These are phyloP conservation scores for Alternaria burnsii DNA, from an alignment of 2,329 filamentous ascomycete species.

Conservation along the genomic window DNA sequence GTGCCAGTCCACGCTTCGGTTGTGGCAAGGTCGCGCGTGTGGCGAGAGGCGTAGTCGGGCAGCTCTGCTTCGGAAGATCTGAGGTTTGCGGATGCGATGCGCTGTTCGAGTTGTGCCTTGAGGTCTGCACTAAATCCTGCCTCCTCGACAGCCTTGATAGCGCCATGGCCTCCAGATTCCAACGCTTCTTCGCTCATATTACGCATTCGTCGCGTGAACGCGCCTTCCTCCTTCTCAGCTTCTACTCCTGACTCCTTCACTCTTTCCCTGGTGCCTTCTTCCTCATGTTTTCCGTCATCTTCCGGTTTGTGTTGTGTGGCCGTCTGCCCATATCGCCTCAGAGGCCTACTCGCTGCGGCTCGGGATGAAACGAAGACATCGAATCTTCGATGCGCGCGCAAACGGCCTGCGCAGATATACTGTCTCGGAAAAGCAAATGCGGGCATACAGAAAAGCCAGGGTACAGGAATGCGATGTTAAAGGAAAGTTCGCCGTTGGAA, in stretches of 20 bases:
- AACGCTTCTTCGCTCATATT: slow-evolving; percentile 69
- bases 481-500: not conserved
- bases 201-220: slow-evolving; percentile 65
- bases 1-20: slow-evolving; percentile 79
- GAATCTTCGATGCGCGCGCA: slow-evolving; percentile 45
- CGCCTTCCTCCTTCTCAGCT: slow-evolving; percentile 54
- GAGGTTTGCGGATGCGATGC: slow-evolving; percentile 65
- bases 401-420: slow-evolving; percentile 52
- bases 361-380: slow-evolving; percentile 16
- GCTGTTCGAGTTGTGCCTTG: slow-evolving; percentile 65
- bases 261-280: slow-evolving; percentile 20
- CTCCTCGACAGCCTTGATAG: slow-evolving; percentile 66
- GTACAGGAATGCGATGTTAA: slow-evolving; percentile 7
- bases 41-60: slow-evolving; percentile 70
- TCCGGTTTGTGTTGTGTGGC: slow-evolving; percentile 26
- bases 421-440: slow-evolving; percentile 25
- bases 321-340: slow-evolving; percentile 35
- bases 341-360: slow-evolving; percentile 13
- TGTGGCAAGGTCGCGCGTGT: slow-evolving; percentile 72
- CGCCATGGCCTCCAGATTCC: slow-evolving; percentile 62
- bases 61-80: slow-evolving; percentile 62
- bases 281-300: slow-evolving; percentile 19
- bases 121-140: slow-evolving; percentile 70
- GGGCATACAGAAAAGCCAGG: slow-evolving; percentile 39
- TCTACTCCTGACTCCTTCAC: not conserved